Percentiles rank a stretch among this genome's conserved stretches.
phyloP scores from a whole-genome alignment of 768 basidiomycete species.

The Lactarius trivialis region DNA sequence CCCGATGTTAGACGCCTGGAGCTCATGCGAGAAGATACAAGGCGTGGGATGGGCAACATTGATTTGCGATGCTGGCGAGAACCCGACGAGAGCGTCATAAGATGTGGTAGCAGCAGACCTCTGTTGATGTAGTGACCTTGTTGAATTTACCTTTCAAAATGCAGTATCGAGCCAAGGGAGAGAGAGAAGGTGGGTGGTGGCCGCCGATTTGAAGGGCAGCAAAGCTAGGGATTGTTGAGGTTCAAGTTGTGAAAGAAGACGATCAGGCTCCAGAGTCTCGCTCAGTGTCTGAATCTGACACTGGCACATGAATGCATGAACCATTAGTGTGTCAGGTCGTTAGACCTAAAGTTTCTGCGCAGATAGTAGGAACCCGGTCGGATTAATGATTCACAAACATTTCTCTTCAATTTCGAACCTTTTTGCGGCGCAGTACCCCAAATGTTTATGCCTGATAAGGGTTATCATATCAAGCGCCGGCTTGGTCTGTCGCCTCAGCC shows the following conservation, averaged over 20 bases:
- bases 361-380: too few relatives aligned
- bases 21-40: slow-evolving; percentile 8
- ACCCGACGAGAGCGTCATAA: slow-evolving; percentile 9
- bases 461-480: too few relatives aligned
- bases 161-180: not conserved
- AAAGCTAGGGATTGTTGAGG: not conserved
- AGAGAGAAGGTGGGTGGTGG: not conserved
- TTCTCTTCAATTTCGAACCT: too few relatives aligned
- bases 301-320: not conserved
- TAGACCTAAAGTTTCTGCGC: too few relatives aligned
- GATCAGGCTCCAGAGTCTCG: not conserved
- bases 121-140: not conserved
- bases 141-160: not conserved
- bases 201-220: not conserved
- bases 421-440: too few relatives aligned
- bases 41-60: slow-evolving; percentile 13
- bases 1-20: not conserved
- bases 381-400: too few relatives aligned
- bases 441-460: too few relatives aligned
- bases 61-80: slow-evolving; percentile 15
- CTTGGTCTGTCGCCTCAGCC: too few relatives aligned
- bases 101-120: not conserved
- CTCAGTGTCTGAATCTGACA: not conserved
- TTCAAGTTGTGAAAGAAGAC: not conserved
- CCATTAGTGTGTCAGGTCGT: not conserved